Evolutionary conservation across 306 rosid genomes (phyloP).

Genomic region (Abrus precatorius): DNA sequence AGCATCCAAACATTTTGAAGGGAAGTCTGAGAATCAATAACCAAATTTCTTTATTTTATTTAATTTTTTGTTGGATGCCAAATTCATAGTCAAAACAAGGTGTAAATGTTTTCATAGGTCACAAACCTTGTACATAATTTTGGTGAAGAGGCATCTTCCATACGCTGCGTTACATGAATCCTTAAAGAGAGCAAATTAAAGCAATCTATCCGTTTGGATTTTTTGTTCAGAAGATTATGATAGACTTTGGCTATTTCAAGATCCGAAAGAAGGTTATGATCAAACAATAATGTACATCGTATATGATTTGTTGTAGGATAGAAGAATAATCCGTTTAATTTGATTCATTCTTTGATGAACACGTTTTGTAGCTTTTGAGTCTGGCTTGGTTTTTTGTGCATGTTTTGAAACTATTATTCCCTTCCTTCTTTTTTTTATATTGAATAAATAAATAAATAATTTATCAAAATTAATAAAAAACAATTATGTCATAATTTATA

Average conservation of each 20-base stretch:
- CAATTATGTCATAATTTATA: no score
- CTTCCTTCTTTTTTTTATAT: no score
- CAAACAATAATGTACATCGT: background rate
- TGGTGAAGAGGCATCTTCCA: constrained; percentile 43
- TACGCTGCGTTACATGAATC: constrained; percentile 42
- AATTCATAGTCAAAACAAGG: constrained; percentile 29
- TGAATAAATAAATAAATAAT: no score
- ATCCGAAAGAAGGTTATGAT: constrained; percentile 28
- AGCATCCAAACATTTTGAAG: constrained; percentile 54
- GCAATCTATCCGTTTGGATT: constrained; percentile 33
- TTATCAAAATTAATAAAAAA: no score
- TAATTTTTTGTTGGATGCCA: constrained; percentile 16
- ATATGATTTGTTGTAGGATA: constrained; percentile 2
- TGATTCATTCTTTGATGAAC: constrained; percentile 28
- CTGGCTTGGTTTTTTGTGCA: constrained; percentile 6
- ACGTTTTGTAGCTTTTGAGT: constrained; percentile 17
- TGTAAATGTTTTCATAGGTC: constrained; percentile 55
- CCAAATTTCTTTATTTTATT: background rate
- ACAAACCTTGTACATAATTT: constrained; percentile 58
- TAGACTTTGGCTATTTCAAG: constrained; percentile 37
- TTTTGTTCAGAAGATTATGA: constrained; percentile 43
- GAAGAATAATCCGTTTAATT: background rate
- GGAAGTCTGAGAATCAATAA: constrained; percentile 38
- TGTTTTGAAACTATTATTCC: background rate
- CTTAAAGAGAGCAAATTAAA: constrained; percentile 28